Evolutionary conservation across 208 protist species (phyloP), one percentile per base, ranked within the genome.

Genomic region (Leishmania major): DNA sequence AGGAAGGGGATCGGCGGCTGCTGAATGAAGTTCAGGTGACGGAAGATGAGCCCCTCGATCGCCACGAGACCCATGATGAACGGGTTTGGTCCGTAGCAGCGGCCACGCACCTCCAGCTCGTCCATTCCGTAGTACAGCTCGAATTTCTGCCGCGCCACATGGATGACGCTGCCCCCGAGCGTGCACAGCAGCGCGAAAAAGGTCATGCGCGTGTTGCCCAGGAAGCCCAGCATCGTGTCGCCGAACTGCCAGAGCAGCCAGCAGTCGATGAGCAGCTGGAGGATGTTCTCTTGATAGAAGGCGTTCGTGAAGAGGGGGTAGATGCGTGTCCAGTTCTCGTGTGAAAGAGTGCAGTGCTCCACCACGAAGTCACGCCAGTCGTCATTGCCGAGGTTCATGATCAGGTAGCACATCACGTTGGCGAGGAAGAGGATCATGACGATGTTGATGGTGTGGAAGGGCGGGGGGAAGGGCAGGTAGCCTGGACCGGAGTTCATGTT

Each of bases 1-100:
- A 97, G 85, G 84, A 96, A 97, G 8, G 94, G 94, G 37, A 97
- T 90, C 17, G 94, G 94, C n/a, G 94, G 94, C 86, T 96, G 92
- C 90, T 96, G 93, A 70, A 96, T 93, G 79, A 97, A 96, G 90
- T 96, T 97, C 28, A 97, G 89, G 79, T 97, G 94, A 17, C 94
- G 92, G 84, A 97, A 97, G 67, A 97, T 96, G 66, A 96, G 88
- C 11, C 94, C 94, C 78, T 97, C 94, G 19, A 97, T 88, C 31
- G 89, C 88, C 67, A 97, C 89, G 72, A 96, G 88, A 25, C 94
- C 94, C 87, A 97, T 92, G 77, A 97, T 97, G 84, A 97, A 93
- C 10, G 94, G 86, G 81, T 96, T 97, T 1, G 91, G 91, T 19
- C 94, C 94, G 88, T 96, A 97, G 86, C 92, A 96, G 59, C 92